A percentile compares a stretch with the other conserved stretches of the same genome.
These are phyloP conservation scores for Diplodia corticola DNA, from an alignment of 2,329 filamentous ascomycete species.

Conservation along the genomic window DNA sequence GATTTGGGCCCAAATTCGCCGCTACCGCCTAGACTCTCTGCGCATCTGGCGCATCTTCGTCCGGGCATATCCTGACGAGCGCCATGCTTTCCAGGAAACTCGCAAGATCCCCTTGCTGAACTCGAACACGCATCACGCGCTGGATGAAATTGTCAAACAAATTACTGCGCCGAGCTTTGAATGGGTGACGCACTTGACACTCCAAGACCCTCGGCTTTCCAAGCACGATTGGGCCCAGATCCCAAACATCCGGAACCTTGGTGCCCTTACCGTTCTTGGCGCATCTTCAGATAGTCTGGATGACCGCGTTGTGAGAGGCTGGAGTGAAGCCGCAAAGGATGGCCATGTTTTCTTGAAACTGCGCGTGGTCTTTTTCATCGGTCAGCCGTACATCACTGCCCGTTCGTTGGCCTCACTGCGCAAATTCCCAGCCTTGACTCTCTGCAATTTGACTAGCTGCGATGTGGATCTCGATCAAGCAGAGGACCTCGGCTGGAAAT, in stretches of 20 bases:
- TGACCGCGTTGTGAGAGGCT: constrained; percentile 12
- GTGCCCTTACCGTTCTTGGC: not conserved
- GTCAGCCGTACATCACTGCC: not conserved
- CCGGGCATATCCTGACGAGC: constrained; percentile 6
- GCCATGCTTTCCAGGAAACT: not conserved
- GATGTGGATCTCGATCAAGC: not conserved
- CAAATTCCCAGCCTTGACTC: not conserved
- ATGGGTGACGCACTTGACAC: constrained; percentile 1
- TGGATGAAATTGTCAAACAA: constrained; percentile 5
- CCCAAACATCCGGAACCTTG: constrained; percentile 4
- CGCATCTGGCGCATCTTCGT: constrained; percentile 17
- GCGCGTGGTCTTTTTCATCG: not conserved
- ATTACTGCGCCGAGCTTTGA: constrained; percentile 4
- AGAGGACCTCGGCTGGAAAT: not conserved
- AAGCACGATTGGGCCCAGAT: not conserved
- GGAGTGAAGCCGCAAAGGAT: not conserved
- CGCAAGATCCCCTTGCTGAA: not conserved
- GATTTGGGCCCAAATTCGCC: not conserved
- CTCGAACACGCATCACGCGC: not conserved
- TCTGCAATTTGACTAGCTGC: constrained; percentile 13
- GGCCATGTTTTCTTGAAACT: constrained; percentile 1
- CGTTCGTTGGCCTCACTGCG: not conserved
- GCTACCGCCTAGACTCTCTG: not conserved
- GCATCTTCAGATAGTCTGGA: not conserved
- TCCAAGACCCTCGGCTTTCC: not conserved